Evolutionary conservation across 768 basidiomycete genomes (phyloP).

Genomic region (Albatrellus ellisii): DNA sequence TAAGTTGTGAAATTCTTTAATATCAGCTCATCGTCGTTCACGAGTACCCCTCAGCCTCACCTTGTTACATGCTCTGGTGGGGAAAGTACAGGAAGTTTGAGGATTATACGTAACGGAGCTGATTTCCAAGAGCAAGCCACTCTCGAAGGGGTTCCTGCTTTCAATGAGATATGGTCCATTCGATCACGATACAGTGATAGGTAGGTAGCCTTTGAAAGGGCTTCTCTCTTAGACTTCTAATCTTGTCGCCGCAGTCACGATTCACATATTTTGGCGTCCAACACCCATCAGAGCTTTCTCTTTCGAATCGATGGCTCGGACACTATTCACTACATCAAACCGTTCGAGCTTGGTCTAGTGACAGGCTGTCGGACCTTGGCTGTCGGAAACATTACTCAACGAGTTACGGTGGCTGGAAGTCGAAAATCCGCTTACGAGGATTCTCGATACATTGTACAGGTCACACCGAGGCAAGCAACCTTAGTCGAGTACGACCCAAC

Average conservation of each 20-base stretch:
- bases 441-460: slow-evolving; percentile 56
- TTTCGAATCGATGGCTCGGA: slow-evolving; percentile 38
- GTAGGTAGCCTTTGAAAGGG: slow-evolving; percentile 25
- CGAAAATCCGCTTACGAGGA: slow-evolving; percentile 23
- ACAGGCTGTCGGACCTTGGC: slow-evolving; percentile 45
- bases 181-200: slow-evolving; percentile 30
- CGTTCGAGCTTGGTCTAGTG: slow-evolving; percentile 29
- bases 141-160: slow-evolving; percentile 40
- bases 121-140: slow-evolving; percentile 56
- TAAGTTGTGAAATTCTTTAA: slow-evolving; percentile 53
- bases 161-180: slow-evolving; percentile 54
- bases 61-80: slow-evolving; percentile 83
- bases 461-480: slow-evolving; percentile 43
- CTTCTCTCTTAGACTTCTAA: not conserved
- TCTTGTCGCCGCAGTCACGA: slow-evolving; percentile 27
- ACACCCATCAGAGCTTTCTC: slow-evolving; percentile 38
- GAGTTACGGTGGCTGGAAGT: slow-evolving; percentile 12
- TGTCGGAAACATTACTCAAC: slow-evolving; percentile 39
- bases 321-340: slow-evolving; percentile 27
- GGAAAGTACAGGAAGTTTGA: slow-evolving; percentile 60
- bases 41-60: slow-evolving; percentile 35
- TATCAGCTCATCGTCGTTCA: too few species aligned
- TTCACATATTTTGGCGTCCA: slow-evolving; percentile 47
- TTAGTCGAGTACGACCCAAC: slow-evolving; percentile 42
- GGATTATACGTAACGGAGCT: slow-evolving; percentile 70